Percentiles rank a stretch among this genome's conserved stretches.
phyloP scores from a whole-genome alignment of 179 eudicot species.

The Nepenthes alata region DNA sequence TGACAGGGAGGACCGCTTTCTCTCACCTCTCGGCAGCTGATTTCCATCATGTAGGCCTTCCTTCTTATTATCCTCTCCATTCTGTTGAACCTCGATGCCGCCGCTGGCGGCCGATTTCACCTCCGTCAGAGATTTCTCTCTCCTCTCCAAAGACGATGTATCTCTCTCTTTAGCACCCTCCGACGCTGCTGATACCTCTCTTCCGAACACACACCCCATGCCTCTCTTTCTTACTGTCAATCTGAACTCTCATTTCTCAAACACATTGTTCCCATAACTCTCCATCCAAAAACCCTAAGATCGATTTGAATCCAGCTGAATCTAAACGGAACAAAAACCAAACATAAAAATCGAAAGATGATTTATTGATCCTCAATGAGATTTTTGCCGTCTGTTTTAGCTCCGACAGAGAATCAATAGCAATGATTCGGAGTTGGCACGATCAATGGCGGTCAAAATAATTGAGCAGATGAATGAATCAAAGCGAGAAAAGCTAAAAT shows the following conservation, averaged over 20 bases:
- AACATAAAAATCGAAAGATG: not conserved
- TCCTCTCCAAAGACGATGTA: not conserved
- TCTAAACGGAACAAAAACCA: not conserved
- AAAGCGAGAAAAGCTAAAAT: no score
- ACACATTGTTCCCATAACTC: not conserved
- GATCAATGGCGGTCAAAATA: slow-evolving; percentile 2
- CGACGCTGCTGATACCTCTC: slow-evolving; percentile 1
- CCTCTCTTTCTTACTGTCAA: not conserved
- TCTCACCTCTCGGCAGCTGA: slow-evolving; percentile 2
- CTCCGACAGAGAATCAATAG: slow-evolving; percentile 2
- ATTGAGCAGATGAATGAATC: no score
- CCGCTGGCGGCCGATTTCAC: not conserved
- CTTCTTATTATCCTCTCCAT: not conserved
- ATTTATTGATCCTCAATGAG: not conserved
- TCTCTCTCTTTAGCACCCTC: not conserved
- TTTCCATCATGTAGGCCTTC: not conserved
- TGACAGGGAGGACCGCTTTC: not conserved
- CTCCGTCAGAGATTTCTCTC: not conserved
- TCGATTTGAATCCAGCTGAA: not conserved
- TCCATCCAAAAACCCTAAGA: not conserved
- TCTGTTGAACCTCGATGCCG: not conserved
- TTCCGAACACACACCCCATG: slow-evolving; percentile 2
- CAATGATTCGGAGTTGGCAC: slow-evolving; percentile 3
- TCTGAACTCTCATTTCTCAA: slow-evolving; percentile 1
- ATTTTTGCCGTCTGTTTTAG: not conserved